Evolutionary conservation across 805 yeast species (phyloP), one percentile per base, ranked within the genome.

Genomic region (Groenewaldozyma salmanticensis): DNA sequence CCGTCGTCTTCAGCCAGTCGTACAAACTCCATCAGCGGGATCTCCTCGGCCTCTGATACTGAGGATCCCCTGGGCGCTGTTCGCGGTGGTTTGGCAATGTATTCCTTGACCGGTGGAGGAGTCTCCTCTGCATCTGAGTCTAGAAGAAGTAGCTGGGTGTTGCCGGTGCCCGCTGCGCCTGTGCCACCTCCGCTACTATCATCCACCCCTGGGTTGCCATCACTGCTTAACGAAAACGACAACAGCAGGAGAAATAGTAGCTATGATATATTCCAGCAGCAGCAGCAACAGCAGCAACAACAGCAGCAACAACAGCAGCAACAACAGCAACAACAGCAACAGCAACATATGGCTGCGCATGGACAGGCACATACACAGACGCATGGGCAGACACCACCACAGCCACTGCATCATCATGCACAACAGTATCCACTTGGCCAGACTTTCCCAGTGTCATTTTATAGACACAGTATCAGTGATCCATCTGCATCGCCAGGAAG

Each of bases 61-160:
- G 57, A 53, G 27, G 58, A 53, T 37, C 55, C 57, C 6, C 44
- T 53, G 16, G 17, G 38, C 41, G 27, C 50, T 43, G 20, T 16
- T 18, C 21, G 20, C 13, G 33, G 7, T 31, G 21, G 13, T 15
- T 33, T 33, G 24, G 37, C n/a, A 16, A 13, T 16, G 34, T 31
- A 13, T 31, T 24, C 29, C 29, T 24, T 24, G 13, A 7, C 11
- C 11, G 7, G 11, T 9, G 13, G 13, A 9, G 29, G 29, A 9
- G 13, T 13, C 11, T 7, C 11, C 29, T 9, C 11, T 24, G 29
- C 16, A 6, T 15, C 37, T 9, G 22, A 20, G 6, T 33, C 37
- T 18, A 16, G 37, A 9, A 13, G 37, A 33, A 20, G 37, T 15
- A 33, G 37, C 24, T 20, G 13, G 13, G 22, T 33, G 22, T 11